phyloP scores from a whole-genome alignment of 129 eudicot genomes.

The Flaveria trinervia region DNA sequence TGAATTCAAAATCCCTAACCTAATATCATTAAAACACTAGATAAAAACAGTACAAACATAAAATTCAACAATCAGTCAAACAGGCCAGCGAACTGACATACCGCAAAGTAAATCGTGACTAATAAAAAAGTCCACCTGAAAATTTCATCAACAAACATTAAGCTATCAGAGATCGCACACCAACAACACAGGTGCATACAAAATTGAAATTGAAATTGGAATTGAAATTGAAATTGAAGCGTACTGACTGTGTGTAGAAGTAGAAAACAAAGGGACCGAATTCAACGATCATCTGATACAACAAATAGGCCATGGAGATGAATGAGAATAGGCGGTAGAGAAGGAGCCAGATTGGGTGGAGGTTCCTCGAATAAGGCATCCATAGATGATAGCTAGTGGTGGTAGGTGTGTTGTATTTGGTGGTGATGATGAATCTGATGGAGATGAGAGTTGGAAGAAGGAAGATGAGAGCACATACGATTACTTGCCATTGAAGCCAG shows the following conservation, averaged over 20 bases:
- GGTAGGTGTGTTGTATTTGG: slow-evolving; percentile 6
- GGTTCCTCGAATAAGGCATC: slow-evolving; percentile 72
- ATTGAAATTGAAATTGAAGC: background rate
- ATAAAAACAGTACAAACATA: background rate
- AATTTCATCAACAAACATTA: background rate
- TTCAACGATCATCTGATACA: slow-evolving; percentile 40
- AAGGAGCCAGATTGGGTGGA: slow-evolving; percentile 68
- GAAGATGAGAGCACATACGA: slow-evolving; percentile 55
- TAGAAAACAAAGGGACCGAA: slow-evolving; percentile 62
- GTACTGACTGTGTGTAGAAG: slow-evolving; percentile 77
- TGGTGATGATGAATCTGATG: slow-evolving; percentile 33
- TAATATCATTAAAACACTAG: background rate
- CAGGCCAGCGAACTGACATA: slow-evolving; percentile 33
- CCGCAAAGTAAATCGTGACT: slow-evolving; percentile 77
- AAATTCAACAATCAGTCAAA: background rate
- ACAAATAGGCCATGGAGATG: slow-evolving; percentile 55
- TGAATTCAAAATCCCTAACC: background rate
- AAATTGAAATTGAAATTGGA: too few relatives aligned
- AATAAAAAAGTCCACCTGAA: slow-evolving; percentile 86
- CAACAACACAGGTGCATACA: too few relatives aligned
- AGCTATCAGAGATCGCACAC: too few relatives aligned
- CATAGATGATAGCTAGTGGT: slow-evolving; percentile 40
- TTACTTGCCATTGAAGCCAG: slow-evolving; percentile 83
- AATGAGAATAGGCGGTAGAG: slow-evolving; percentile 59
- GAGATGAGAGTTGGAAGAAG: slow-evolving; percentile 47